These are phyloP conservation scores for Aspergillus phoenicis DNA, from an alignment of 2,329 filamentous ascomycete genomes.

Conservation along the genomic window DNA sequence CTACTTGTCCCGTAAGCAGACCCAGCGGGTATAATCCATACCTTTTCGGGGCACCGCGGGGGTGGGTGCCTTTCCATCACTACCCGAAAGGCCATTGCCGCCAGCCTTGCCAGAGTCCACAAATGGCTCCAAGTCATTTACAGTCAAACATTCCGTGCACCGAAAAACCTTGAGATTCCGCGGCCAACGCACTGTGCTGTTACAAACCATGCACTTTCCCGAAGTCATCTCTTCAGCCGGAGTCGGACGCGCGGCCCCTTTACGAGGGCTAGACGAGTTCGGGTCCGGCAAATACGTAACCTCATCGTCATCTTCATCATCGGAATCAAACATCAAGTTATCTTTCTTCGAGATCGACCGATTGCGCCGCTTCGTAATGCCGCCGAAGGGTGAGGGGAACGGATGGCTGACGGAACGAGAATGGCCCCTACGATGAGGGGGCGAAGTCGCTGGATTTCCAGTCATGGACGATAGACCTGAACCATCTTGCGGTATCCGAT, in stretches of 20 bases:
- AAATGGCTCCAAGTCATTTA: constrained; percentile 72
- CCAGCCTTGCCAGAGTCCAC: constrained; percentile 26
- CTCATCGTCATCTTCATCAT: constrained; percentile 38
- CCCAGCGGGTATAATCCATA: constrained; percentile 10
- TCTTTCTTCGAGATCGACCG: constrained; percentile 53
- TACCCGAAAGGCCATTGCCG: constrained; percentile 23
- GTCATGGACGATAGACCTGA: constrained; percentile 26
- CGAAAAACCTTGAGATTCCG: constrained; percentile 72
- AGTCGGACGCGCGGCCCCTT: constrained; percentile 36
- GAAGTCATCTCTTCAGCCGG: constrained; percentile 64
- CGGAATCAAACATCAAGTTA: constrained; percentile 43
- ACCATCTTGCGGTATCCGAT: constrained; percentile 29
- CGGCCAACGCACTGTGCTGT: constrained; percentile 78
- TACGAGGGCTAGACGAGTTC: constrained; percentile 43
- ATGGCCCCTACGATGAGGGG: constrained; percentile 46
- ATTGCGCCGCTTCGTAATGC: constrained; percentile 53
- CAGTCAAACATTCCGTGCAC: constrained; percentile 79
- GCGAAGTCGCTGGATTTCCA: constrained; percentile 19
- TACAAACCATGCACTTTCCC: constrained; percentile 84
- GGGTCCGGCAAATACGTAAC: constrained; percentile 36
- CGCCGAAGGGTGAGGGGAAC: constrained; percentile 70
- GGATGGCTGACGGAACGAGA: constrained; percentile 77
- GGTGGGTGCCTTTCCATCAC: constrained; percentile 22
- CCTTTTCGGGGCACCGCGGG: constrained; percentile 27
- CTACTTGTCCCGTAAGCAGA: background rate